Evolutionary conservation across 768 basidiomycete genomes (phyloP), one percentile per base, ranked within the genome.

Genomic region (Lentinula sp.): DNA sequence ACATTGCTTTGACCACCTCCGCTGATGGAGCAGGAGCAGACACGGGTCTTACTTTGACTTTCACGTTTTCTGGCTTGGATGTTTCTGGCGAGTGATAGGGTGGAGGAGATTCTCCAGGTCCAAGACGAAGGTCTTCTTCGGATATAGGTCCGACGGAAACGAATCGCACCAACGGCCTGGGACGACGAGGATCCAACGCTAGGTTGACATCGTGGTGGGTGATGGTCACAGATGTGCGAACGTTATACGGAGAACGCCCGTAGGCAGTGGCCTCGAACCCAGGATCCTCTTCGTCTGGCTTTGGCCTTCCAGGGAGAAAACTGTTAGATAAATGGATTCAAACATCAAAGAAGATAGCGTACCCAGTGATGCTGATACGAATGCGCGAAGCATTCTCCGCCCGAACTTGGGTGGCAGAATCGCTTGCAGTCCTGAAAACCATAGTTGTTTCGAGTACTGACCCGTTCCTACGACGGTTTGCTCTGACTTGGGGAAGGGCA

Each of bases 361-460:
- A 60, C 59, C 59, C 59, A 23, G 59, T 60, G 39, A 60, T 21
- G 35, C 37, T 52, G 31, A 60, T 60, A 40, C 59, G 59, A 37
- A 52, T 28, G 7, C 39, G 18, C 7, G 48, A 51, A 10, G 59
- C 59, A 31, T 60, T 60, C 39, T 60, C 59, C 1, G 59, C 50
- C 18, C 50, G 32, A 31, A 60, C 59, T 40, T 23, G 48, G n/a
- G 50, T 52, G 23, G 7, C 35, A n/a, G 59, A 60, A n/a, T 49
- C 50, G 28, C 28, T 50, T 1, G 59, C 15, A 60, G 59, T 60
- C 39, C 59, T 53, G 28, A 60, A 60, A 32, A 37, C 37, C 59
- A 60, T 51, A 8, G 59, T 60, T 34, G 59, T 60, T 13, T 51
- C 50, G 31, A 60, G 59, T 10, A 60, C 50, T 10, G 48, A 51